Conservation (phyloP, 1,284 basidiomycete species). For the Kalmanozyma brasiliensis region DNA sequence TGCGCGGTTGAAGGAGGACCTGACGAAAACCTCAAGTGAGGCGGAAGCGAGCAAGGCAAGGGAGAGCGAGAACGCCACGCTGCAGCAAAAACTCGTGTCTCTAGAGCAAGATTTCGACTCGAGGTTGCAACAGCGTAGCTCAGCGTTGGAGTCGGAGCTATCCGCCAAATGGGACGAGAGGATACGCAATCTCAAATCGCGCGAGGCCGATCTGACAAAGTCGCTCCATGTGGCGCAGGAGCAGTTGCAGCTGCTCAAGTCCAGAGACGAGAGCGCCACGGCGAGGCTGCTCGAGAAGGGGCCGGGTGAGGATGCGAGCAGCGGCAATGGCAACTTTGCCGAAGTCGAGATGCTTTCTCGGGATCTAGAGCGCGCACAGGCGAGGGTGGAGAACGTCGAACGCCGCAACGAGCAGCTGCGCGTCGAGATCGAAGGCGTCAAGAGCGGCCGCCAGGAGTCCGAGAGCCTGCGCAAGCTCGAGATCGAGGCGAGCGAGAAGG, state of each 20-base stretch:
- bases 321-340: slow-evolving; percentile 27
- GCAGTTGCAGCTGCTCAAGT: slow-evolving; percentile 87
- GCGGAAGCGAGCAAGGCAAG: slow-evolving; percentile 68
- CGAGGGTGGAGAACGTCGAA: slow-evolving; percentile 88
- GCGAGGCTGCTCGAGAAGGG: slow-evolving; percentile 88
- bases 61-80: slow-evolving; percentile 88
- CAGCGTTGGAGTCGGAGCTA: slow-evolving; percentile 91
- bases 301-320: slow-evolving; percentile 68
- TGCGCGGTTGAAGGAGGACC: slow-evolving; percentile 29
- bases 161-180: slow-evolving; percentile 96
- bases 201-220: slow-evolving; percentile 88
- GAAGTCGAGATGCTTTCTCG: slow-evolving; percentile 74
- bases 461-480: slow-evolving; percentile 78
- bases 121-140: slow-evolving; percentile 83
- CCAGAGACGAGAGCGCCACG: slow-evolving; percentile 89
- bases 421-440: slow-evolving; percentile 82
- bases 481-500: slow-evolving; percentile 69
- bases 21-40: slow-evolving; percentile 9
- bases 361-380: slow-evolving; percentile 91
- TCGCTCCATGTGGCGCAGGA: slow-evolving; percentile 85
- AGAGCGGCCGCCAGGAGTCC: slow-evolving; percentile 35
- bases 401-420: slow-evolving; percentile 90
- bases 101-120: slow-evolving; percentile 80
- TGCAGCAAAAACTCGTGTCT: slow-evolving; percentile 72
- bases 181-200: slow-evolving; percentile 91